Base-by-base conservation (phyloP, 768 basidiomycete species). In the Pholiota molesta region DNA sequence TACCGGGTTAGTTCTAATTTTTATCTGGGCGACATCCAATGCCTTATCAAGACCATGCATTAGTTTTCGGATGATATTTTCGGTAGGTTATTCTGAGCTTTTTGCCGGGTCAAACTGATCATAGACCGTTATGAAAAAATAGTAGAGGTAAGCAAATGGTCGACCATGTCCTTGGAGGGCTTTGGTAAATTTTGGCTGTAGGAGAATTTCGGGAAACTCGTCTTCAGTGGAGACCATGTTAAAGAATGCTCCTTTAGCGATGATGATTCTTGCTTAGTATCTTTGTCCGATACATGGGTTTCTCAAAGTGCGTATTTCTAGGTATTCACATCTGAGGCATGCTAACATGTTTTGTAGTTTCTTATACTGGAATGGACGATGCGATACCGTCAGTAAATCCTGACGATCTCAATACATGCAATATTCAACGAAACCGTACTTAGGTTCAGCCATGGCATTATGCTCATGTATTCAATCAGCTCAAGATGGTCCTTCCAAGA, bases 401-500 rank as follows among this genome's bases (percentile, higher is more conserved):
- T 11, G 51, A 14, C 19, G 40, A 21, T 21, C 26, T 52, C 16
- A 5, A 29, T 35, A 21, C 1, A 16, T 13, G 5, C 5, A 13
- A 37, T 13, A 37, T 17, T 39, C 45, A 26, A 35, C 19, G 31
- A 42, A 29, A 21, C 26, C 53, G 26, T 21, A 59, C 23, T 56
- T 52, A 73, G 72, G 19, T 57, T 45, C 19, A 65, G 65, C 47
- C 63, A 73, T 39, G 72, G 62, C 7, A 68, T 69, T 54, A 65
- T 71, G 42, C 59, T 71, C 9, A 51, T 71, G 40, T 73, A 73
- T 55, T 69, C 72, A 19, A 61, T 64, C 23, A 63, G 62, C 40
- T 68, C 66, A n/a, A 62, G 71, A 29, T 52, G 62, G 19, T 70
- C 66, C 7, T 73, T 72, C 47, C 66, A 75, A 39, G 66, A 70